Conservation (phyloP, 805 yeast genomes). For the Nakazawaea ernobii region DNA sequence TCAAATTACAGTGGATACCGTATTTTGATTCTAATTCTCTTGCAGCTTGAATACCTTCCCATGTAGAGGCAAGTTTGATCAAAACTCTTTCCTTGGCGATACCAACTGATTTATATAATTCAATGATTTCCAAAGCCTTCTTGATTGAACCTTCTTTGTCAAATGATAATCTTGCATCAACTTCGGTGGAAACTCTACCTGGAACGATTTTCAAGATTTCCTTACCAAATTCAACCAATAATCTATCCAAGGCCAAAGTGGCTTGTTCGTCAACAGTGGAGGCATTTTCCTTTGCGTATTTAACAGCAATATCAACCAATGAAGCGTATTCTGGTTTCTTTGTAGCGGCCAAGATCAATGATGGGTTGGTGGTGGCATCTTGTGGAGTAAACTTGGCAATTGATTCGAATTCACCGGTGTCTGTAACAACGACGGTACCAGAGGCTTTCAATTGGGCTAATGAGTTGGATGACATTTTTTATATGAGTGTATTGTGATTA, state of each 20-base stretch:
- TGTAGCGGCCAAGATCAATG: slow-evolving; percentile 92
- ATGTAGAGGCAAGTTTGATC: slow-evolving; percentile 96
- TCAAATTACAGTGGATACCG: slow-evolving; percentile 91
- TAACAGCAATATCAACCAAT: slow-evolving; percentile 87
- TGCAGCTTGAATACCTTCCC: slow-evolving; percentile 99
- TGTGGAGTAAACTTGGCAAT: slow-evolving; percentile 98
- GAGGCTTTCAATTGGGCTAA: slow-evolving; percentile 90
- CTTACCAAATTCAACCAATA: slow-evolving; percentile 93
- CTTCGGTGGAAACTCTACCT: slow-evolving; percentile 99
- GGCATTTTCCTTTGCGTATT: slow-evolving; percentile 68
- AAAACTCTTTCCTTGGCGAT: slow-evolving; percentile 84
- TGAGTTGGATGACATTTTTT: slow-evolving; percentile 44
- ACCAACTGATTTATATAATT: slow-evolving; percentile 79
- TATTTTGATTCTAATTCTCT: slow-evolving; percentile 86
- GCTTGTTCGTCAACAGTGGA: slow-evolving; percentile 62
- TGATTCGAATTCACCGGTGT: slow-evolving; percentile 97
- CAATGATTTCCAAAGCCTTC: slow-evolving; percentile 90
- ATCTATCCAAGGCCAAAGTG: slow-evolving; percentile 78
- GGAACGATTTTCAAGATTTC: slow-evolving; percentile 93
- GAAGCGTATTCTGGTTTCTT: slow-evolving; percentile 84
- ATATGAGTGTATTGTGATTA: background rate
- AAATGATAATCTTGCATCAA: slow-evolving; percentile 96
- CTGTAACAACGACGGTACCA: slow-evolving; percentile 96
- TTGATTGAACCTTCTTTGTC: slow-evolving; percentile 90
- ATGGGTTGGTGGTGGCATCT: slow-evolving; percentile 99